phyloP scores from a whole-genome alignment of 2,329 filamentous ascomycete genomes.

The Penicillium occitanis region DNA sequence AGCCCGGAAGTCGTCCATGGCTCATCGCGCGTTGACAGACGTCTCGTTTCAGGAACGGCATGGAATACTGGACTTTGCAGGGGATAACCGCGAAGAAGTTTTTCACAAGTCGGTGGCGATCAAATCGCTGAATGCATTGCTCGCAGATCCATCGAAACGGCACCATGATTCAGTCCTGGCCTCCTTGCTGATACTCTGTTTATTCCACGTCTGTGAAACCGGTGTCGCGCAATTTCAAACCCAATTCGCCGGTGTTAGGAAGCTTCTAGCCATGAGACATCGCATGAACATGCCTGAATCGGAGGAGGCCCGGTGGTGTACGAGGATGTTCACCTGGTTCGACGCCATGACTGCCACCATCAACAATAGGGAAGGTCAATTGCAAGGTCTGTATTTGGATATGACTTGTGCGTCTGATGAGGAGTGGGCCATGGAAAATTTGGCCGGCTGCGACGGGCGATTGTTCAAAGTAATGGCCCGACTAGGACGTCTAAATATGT shows the following conservation, averaged over 20 bases:
- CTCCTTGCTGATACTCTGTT: constrained; percentile 80
- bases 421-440: constrained; percentile 75
- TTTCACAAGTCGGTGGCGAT: constrained; percentile 84
- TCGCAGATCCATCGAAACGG: constrained; percentile 72
- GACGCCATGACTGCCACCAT: constrained; percentile 89
- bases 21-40: constrained; percentile 45
- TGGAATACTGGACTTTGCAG: constrained; percentile 51
- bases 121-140: constrained; percentile 75
- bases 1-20: constrained; percentile 50
- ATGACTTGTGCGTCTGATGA: constrained; percentile 64
- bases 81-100: constrained; percentile 72
- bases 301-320: constrained; percentile 74
- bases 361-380: constrained; percentile 85
- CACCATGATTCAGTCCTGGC: constrained; percentile 84
- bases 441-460: constrained; percentile 81
- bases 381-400: constrained; percentile 63
- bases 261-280: constrained; percentile 76
- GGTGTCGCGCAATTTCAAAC: constrained; percentile 91
- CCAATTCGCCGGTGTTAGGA: constrained; percentile 89
- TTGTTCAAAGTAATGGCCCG: constrained; percentile 84
- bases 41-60: constrained; percentile 36
- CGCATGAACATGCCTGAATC: constrained; percentile 61
- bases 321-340: constrained; percentile 90
- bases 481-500: constrained; percentile 78
- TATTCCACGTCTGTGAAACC: constrained; percentile 91